Evolutionary conservation across 1,139 yeast genomes (phyloP), one percentile per base, ranked within the genome.

Genomic region (Eremothecium coryli): DNA sequence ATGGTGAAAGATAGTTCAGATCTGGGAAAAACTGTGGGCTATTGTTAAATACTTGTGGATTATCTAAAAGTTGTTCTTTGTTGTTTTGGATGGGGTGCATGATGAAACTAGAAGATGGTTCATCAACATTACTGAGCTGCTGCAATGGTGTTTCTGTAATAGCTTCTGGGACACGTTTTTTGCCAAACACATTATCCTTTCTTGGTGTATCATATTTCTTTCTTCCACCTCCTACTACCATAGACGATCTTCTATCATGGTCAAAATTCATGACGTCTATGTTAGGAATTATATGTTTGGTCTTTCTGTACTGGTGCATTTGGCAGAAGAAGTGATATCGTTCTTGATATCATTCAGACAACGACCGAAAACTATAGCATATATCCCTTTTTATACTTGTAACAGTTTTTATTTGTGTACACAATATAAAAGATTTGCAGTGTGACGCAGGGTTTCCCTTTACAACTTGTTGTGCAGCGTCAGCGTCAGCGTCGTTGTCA

Each of bases 251-350:
- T 16, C 30, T 27, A 17, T 27, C 30, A 27, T 31, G 30, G 16
- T 37, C 40, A 24, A 37, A 29, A 24, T 37, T 37, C 33, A 34
- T 26, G 9, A 33, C 29, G 26, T 29, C 32, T n/a, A 36, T 28
- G 27, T 37, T 37, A 9, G 40, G 33, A 6, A 26, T 32, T 15
- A 37, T 16, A 9, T 29, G 35, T 26, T 36, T 33, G 17, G 35
- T 18, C 14, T 27, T 27, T 17, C 30, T 27, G 22, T 27, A 27
- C 22, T 27, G 30, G 17, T 27, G 30, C 30, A 27, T 27, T 18
- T 27, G 30, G 30, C n/a, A 27, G 30, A 16, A 27, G 30, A 14
- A 17, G 30, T 22, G 15, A 27, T 17, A 11, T 15, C 14, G 10
- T 25, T 25, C 14, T 25, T 12, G n/a, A 13, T 25, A 25, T 25